Evolutionary conservation across 208 protist genomes (phyloP).

Genomic region (Acanthamoeba sp.): DNA sequence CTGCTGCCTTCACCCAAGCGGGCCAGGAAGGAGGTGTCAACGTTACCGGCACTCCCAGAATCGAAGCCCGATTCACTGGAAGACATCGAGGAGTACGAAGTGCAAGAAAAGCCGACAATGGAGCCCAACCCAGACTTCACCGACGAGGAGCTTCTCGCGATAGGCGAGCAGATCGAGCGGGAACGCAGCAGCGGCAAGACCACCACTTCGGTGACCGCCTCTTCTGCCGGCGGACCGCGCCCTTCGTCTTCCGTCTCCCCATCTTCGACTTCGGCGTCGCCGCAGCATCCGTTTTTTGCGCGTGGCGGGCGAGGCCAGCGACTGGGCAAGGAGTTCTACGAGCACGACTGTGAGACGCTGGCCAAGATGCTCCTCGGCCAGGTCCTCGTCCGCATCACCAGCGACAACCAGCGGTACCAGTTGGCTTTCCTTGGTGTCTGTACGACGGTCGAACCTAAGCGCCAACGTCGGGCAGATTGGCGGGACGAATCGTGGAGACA

Average conservation of each 20-base stretch:
- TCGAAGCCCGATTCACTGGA: neutral
- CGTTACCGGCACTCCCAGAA: neutral
- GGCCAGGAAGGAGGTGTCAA: neutral
- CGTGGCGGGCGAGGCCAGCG: neutral
- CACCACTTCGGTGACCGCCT: too few relatives aligned
- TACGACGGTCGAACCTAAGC: too few relatives aligned
- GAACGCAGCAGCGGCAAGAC: neutral
- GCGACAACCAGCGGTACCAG: neutral
- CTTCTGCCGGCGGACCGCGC: too few relatives aligned
- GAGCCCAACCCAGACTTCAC: neutral
- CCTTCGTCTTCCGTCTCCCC: neutral
- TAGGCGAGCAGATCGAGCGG: neutral
- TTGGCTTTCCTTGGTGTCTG: neutral
- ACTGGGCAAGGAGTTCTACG: conserved; percentile 31
- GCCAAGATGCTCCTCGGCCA: conserved; percentile 52
- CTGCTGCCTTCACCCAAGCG: neutral
- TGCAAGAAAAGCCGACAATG: neutral
- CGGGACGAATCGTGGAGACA: conserved; percentile 34
- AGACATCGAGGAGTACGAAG: neutral
- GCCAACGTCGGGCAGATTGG: neutral
- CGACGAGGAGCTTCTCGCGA: neutral
- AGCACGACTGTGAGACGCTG: conserved; percentile 23
- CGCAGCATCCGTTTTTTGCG: conserved; percentile 6
- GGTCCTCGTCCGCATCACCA: conserved; percentile 31
- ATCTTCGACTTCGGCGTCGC: neutral